A percentile compares a stretch with the other conserved stretches of the same genome.
Evolutionary conservation across 495 filamentous ascomycete genomes (phyloP).

Genomic region (Podospora anserina): DNA sequence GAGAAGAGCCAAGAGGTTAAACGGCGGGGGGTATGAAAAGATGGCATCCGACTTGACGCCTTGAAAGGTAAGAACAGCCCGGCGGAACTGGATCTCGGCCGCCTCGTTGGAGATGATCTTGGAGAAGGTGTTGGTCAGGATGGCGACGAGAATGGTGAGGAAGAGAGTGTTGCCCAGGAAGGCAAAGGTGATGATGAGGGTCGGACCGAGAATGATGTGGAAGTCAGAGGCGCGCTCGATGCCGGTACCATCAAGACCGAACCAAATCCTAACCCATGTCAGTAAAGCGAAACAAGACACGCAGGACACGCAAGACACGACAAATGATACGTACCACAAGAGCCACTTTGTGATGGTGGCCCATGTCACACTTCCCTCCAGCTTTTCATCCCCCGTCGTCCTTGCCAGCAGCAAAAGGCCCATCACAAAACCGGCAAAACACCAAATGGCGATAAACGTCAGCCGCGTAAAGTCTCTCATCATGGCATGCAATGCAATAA

Average conservation of each 20-base stretch:
- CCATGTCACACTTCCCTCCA: constrained; percentile 32
- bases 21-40: constrained; percentile 62
- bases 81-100: constrained; percentile 61
- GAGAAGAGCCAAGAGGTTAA: constrained; percentile 59
- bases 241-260: constrained; percentile 64
- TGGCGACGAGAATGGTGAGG: constrained; percentile 63
- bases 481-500: constrained; percentile 64
- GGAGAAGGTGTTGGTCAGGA: constrained; percentile 62
- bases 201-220: constrained; percentile 57
- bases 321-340: constrained; percentile 41
- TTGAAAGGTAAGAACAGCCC: constrained; percentile 62
- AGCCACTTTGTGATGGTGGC: constrained; percentile 64
- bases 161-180: constrained; percentile 68
- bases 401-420: constrained; percentile 57
- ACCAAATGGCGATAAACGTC: constrained; percentile 61
- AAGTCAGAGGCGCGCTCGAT: constrained; percentile 56
- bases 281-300: background rate
- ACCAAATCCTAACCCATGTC: constrained; percentile 53
- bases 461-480: constrained; percentile 62
- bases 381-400: constrained; percentile 27
- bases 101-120: constrained; percentile 59
- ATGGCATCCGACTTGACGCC: constrained; percentile 63
- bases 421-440: constrained; percentile 61
- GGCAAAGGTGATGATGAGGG: constrained; percentile 60
- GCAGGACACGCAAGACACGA: background rate